These are phyloP conservation scores for Exsudoporus floridanus DNA, from an alignment of 1,284 basidiomycete genomes.

Conservation along the genomic window DNA sequence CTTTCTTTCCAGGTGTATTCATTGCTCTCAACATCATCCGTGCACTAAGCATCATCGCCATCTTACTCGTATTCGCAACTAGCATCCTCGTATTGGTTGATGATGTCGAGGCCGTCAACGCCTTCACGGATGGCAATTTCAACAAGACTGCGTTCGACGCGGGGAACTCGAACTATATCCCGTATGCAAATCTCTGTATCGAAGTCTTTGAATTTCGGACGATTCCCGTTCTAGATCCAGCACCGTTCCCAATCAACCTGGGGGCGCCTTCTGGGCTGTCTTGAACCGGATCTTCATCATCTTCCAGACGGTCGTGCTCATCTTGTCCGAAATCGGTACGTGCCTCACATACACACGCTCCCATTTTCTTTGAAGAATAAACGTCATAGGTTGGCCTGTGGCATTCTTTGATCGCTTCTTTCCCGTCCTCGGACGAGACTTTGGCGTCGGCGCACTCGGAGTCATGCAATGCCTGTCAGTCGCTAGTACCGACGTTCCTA, in stretches of 20 bases:
- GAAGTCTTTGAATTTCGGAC: neutral
- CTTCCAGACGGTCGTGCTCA: slow-evolving; percentile 70
- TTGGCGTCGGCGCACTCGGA: slow-evolving; percentile 81
- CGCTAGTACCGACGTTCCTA: neutral
- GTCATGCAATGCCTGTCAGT: slow-evolving; percentile 77
- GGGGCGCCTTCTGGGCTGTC: slow-evolving; percentile 85
- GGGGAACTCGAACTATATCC: slow-evolving; percentile 69
- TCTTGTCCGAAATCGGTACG: slow-evolving; percentile 54
- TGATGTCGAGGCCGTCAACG: slow-evolving; percentile 77
- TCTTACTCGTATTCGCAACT: slow-evolving; percentile 73
- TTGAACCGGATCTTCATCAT: slow-evolving; percentile 80
- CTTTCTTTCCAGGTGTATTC: slow-evolving; percentile 54
- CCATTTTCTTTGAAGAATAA: neutral
- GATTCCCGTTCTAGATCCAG: slow-evolving; percentile 48
- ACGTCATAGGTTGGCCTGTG: slow-evolving; percentile 62
- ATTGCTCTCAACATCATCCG: slow-evolving; percentile 78
- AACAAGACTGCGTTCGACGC: slow-evolving; percentile 31
- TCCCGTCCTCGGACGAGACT: slow-evolving; percentile 81
- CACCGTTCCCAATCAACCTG: slow-evolving; percentile 83
- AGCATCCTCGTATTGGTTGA: slow-evolving; percentile 79
- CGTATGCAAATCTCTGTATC: slow-evolving; percentile 43
- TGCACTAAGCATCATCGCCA: slow-evolving; percentile 71
- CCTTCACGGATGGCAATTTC: slow-evolving; percentile 45
- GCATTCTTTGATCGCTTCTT: slow-evolving; percentile 76
- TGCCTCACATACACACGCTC: neutral